These are phyloP conservation scores for Ophiocytium majus DNA, from an alignment of 352 stramenopile species.

Conservation along the genomic window DNA sequence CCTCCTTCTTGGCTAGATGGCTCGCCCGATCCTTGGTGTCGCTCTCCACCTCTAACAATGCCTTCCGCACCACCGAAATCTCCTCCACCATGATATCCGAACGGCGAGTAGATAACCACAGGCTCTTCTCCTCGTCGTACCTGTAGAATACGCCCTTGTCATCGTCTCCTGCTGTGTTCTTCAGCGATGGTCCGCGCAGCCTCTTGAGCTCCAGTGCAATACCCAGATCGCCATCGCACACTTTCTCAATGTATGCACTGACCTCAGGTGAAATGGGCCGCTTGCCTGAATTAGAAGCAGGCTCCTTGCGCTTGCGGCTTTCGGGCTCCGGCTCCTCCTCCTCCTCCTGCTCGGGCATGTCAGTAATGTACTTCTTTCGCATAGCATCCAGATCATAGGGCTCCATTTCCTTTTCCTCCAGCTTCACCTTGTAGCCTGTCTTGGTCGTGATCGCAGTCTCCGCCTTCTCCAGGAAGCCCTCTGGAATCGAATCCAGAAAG, in stretches of 20 bases:
- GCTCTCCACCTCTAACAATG: too few species aligned
- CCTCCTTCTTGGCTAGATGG: neutral
- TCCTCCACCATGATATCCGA: neutral
- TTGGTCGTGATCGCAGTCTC: neutral
- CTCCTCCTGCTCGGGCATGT: neutral
- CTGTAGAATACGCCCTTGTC: neutral
- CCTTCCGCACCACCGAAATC: too few species aligned
- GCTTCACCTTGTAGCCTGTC: neutral
- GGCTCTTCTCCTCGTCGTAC: neutral
- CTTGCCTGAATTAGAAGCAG: too few species aligned
- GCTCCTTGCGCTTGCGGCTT: neutral
- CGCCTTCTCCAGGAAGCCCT: neutral
- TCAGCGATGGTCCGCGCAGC: neutral
- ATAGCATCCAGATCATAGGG: neutral
- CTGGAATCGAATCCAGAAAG: neutral
- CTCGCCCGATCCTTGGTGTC: too few species aligned
- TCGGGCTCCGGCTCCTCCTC: neutral
- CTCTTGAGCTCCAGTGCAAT: neutral
- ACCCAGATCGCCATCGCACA: neutral
- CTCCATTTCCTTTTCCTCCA: neutral
- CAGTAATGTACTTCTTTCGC: neutral
- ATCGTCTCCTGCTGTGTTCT: neutral
- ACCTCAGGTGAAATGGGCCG: too few species aligned
- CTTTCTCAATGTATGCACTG: neutral
- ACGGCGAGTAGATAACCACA: neutral